Evolutionary conservation across 164 flowering plant species (phyloP).

Genomic region (Euptelea pleiosperma): DNA sequence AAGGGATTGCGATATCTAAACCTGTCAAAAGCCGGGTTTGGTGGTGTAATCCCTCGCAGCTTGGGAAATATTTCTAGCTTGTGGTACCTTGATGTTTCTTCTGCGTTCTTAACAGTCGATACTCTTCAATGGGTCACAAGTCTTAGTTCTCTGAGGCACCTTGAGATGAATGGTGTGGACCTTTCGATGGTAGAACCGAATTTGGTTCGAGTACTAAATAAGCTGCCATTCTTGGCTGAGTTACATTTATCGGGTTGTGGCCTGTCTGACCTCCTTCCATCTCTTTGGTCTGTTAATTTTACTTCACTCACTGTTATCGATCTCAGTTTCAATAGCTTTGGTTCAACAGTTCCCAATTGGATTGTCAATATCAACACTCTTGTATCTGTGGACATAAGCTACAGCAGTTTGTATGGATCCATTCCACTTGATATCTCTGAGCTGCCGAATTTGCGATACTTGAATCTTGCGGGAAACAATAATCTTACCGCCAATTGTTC

Average conservation of each 20-base stretch:
- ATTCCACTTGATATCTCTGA: constrained; percentile 36
- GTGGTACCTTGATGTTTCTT: constrained; percentile 27
- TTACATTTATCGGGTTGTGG: constrained; percentile 24
- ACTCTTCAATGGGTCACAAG: constrained; percentile 28
- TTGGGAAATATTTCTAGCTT: constrained; percentile 28
- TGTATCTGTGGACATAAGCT: constrained; percentile 17
- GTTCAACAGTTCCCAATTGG: constrained; percentile 28
- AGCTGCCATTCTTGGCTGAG: constrained; percentile 18
- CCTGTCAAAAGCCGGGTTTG: constrained; percentile 28
- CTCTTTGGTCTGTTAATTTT: constrained; percentile 21
- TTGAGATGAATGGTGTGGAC: constrained; percentile 20
- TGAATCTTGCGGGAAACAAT: constrained; percentile 21
- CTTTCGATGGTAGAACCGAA: constrained; percentile 17
- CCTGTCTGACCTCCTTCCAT: constrained; percentile 15
- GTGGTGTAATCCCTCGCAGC: constrained; percentile 23
- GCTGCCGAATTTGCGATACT: constrained; percentile 24
- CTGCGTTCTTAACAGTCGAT: constrained; percentile 6
- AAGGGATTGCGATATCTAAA: constrained; percentile 24
- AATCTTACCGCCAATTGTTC: constrained; percentile 14
- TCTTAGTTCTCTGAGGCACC: constrained; percentile 22
- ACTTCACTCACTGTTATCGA: constrained; percentile 33
- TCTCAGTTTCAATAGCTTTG: constrained; percentile 27
- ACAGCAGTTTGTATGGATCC: constrained; percentile 19
- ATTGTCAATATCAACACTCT: constrained; percentile 26
- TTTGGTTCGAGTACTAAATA: constrained; percentile 14